phyloP scores from a whole-genome alignment of 306 rosid genomes.

The Gynostemma pentaphyllum region DNA sequence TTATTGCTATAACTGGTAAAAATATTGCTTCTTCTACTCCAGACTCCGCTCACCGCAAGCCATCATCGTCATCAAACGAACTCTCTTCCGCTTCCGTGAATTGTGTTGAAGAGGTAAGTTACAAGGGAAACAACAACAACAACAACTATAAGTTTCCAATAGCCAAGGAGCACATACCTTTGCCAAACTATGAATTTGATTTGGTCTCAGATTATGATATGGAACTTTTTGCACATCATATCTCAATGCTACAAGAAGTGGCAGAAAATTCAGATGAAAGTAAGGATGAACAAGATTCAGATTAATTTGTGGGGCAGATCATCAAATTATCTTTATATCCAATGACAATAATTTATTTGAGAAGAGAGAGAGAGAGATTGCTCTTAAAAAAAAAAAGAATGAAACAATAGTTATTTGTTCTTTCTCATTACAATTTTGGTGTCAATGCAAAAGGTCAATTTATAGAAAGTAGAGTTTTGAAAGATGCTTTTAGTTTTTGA shows the following conservation, averaged over 20 bases:
- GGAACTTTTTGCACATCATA: constrained; percentile 25
- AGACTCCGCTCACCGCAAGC: background rate
- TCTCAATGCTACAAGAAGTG: constrained; percentile 18
- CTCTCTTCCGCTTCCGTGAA: background rate
- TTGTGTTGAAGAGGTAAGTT: background rate
- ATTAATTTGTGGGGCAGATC: background rate
- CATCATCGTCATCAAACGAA: background rate
- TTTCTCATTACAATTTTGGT: background rate
- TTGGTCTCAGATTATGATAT: constrained; percentile 17
- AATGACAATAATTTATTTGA: background rate
- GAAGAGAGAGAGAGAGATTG: background rate
- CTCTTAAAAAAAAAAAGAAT: background rate
- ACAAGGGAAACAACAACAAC: background rate
- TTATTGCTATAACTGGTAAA: constrained; percentile 2
- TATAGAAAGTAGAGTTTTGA: background rate
- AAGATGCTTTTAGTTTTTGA: background rate
- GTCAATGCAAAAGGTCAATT: background rate
- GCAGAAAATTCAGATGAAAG: constrained; percentile 3
- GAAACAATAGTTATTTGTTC: background rate
- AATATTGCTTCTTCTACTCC: background rate
- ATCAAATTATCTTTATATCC: background rate
- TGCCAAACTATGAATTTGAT: constrained; percentile 22
- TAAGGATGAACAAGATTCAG: background rate
- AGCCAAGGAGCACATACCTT: background rate
- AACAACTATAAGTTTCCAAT: background rate